Base-by-base conservation (phyloP, 2,329 filamentous ascomycete genomes). In the Cladosporium sp. region DNA sequence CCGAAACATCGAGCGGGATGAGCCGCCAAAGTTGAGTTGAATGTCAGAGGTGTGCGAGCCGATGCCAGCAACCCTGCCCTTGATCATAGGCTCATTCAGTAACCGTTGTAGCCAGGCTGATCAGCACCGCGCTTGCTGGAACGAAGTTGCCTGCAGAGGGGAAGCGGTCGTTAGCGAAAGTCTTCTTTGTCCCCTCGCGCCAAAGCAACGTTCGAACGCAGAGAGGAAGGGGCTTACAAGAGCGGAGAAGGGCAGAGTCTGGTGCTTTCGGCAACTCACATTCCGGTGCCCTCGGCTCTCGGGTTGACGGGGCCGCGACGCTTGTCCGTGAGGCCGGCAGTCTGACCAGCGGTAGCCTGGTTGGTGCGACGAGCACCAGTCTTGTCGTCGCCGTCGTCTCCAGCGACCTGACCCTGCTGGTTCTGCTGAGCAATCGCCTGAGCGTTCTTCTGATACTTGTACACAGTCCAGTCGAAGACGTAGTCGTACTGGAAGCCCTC, bases 401-500 rank as follows among this genome's bases (percentile, higher is more conserved):
- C 61, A 32, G 55, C 61, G 61, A 81, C 82, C 71, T 81, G 78
- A 54, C 74, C 75, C 66, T 82, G 77, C 62, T 80, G 84, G 61
- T 84, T 84, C 63, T 87, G 87, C 72, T 92, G 86, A 63, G 89
- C 88, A 71, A 95, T 95, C 67, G 90, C 90, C 76, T 95, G 89
- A 52, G 91, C 91, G 66, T 96, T 97, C 85, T 96, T 96, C 82
- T 96, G 91, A 80, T 97, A 96, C 80, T 97, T 97, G 84, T 96
- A 97, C 67, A 97, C 93, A 56, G 93, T 98, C 93, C 93, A 98
- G 77, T 98, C 93, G 67, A 98, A 98, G 65, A 98, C 93, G 66
- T 98, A 97, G 75, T 98, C 93, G 74, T 98, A 97, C 78, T 98
- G 93, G 85, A 97, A 98, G 53, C 92, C 93, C 74, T 97, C 93